Percentiles rank a stretch among this genome's conserved stretches.
Evolutionary conservation across 768 basidiomycete genomes (phyloP).

Genomic region (Kwoniella botswanensis): DNA sequence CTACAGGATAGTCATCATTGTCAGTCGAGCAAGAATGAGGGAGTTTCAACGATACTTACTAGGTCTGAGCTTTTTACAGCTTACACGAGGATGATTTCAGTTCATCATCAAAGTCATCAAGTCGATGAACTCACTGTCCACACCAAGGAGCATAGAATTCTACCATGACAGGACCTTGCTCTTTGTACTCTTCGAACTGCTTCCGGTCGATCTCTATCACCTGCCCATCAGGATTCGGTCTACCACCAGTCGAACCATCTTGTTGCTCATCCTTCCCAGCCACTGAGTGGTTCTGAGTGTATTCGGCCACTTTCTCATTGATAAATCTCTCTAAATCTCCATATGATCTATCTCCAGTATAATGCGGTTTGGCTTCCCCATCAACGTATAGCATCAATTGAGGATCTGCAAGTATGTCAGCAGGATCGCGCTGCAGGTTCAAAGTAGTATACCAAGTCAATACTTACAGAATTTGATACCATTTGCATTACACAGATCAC

Average conservation of each 20-base stretch:
- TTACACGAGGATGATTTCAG: conserved; percentile 27
- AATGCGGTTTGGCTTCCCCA: conserved; percentile 68
- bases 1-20: conserved; percentile 47
- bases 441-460: too few species aligned
- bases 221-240: conserved; percentile 60
- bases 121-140: conserved; percentile 65
- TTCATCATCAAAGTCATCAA: background rate
- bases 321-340: conserved; percentile 68
- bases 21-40: background rate
- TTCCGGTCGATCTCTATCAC: conserved; percentile 59
- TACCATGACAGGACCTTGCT: conserved; percentile 66
- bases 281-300: conserved; percentile 24
- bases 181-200: conserved; percentile 50
- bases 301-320: conserved; percentile 58
- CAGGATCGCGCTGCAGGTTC: background rate
- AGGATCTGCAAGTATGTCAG: background rate
- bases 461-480: conserved; percentile 65
- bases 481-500: conserved; percentile 80
- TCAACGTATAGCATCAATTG: conserved; percentile 60
- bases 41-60: background rate
- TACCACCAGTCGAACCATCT: conserved; percentile 14
- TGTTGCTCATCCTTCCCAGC: background rate
- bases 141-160: conserved; percentile 97
- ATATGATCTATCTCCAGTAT: conserved; percentile 65
- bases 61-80: conserved; percentile 87